These are phyloP conservation scores for Pseudocercospora fuligena DNA, from an alignment of 2,329 filamentous ascomycete species.

Conservation along the genomic window DNA sequence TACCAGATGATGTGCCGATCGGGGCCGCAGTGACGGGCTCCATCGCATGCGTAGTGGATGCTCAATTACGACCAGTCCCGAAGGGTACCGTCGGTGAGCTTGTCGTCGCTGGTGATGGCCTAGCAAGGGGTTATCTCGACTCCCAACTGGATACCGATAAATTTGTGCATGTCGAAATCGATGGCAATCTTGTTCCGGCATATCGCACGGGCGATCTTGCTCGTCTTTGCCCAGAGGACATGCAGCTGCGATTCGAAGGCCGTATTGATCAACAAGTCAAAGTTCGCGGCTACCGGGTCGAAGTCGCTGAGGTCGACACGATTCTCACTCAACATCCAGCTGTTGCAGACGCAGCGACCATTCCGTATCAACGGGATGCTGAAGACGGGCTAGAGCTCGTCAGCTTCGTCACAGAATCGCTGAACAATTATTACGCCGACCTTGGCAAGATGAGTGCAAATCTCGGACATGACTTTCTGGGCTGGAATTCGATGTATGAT, in stretches of 20 bases:
- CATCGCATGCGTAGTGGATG: slow-evolving; percentile 10
- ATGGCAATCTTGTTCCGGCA: not conserved
- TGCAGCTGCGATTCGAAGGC: slow-evolving; percentile 3
- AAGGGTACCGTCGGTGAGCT: slow-evolving; percentile 14
- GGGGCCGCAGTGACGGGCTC: slow-evolving; percentile 8
- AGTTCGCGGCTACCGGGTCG: slow-evolving; percentile 14
- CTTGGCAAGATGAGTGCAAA: not conserved
- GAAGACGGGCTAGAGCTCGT: not conserved
- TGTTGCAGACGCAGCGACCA: slow-evolving; percentile 9
- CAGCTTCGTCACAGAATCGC: not conserved
- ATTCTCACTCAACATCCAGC: slow-evolving; percentile 9
- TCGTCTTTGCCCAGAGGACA: slow-evolving; percentile 5
- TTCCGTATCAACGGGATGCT: not conserved
- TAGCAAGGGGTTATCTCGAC: slow-evolving; percentile 17
- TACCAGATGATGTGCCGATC: slow-evolving; percentile 13
- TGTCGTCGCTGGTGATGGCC: slow-evolving; percentile 13
- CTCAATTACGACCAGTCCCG: not conserved
- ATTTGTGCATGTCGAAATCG: not conserved
- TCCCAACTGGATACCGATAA: slow-evolving; percentile 1
- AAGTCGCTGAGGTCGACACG: slow-evolving; percentile 6
- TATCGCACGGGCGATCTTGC: slow-evolving; percentile 19
- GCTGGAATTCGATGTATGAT: slow-evolving; percentile 25
- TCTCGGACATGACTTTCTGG: slow-evolving; percentile 22
- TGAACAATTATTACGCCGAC: slow-evolving; percentile 4
- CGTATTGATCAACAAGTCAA: slow-evolving; percentile 15